These are phyloP conservation scores for Dysphania ambrosioides DNA, from an alignment of 148 eudicot species.

Conservation along the genomic window DNA sequence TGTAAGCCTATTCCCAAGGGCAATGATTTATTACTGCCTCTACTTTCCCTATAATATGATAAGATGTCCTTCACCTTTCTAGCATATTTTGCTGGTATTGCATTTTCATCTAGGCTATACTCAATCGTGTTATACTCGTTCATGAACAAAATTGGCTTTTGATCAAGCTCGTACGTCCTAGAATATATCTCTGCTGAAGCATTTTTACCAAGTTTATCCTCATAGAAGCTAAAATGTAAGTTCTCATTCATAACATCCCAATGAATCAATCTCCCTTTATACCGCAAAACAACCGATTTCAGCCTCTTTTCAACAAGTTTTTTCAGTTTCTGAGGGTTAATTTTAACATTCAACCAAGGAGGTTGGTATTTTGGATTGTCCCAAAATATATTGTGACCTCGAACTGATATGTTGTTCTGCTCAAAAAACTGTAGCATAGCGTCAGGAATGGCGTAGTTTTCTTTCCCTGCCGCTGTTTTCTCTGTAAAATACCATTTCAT, in stretches of 20 bases:
- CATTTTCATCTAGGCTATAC: conserved; percentile 27
- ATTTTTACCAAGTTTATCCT: conserved; percentile 41
- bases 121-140: conserved; percentile 64
- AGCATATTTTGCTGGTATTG: conserved; percentile 39
- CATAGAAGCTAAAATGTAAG: conserved; percentile 42
- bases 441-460: conserved; percentile 32
- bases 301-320: conserved; percentile 30
- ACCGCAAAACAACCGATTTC: conserved; percentile 48
- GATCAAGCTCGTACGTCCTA: conserved; percentile 38
- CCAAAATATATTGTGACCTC: conserved; percentile 44
- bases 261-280: conserved; percentile 39
- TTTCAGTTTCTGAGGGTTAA: conserved; percentile 16
- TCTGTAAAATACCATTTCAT: conserved; percentile 44
- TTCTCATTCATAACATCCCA: conserved; percentile 83
- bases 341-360: conserved; percentile 25
- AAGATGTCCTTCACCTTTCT: conserved; percentile 34
- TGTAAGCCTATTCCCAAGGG: conserved; percentile 47
- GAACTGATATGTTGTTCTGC: conserved; percentile 29
- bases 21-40: conserved; percentile 2
- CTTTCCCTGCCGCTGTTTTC: conserved; percentile 28
- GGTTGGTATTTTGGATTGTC: conserved; percentile 40
- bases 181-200: conserved; percentile 38
- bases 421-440: conserved; percentile 34
- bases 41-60: conserved; percentile 24
- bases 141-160: conserved; percentile 37